Evolutionary conservation across 352 stramenopile genomes (phyloP), one percentile per base, ranked within the genome.

Genomic region (Globisporangium mamillatum): DNA sequence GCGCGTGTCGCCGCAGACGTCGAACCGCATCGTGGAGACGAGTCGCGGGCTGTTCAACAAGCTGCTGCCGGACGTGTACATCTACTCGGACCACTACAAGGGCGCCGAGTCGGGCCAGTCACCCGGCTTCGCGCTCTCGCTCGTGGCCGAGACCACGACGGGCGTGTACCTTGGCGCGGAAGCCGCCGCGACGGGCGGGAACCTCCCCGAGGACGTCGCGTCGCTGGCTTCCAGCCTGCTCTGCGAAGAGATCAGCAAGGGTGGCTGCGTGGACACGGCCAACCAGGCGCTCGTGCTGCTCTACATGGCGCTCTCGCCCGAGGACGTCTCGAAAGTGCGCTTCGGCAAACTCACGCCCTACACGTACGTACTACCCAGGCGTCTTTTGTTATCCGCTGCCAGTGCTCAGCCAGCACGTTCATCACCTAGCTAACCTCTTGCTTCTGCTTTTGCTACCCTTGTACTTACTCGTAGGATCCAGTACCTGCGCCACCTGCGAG

Each of bases 31-130:
- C 57, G 97, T 99, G 25, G 98, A 99, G 72, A 94, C 94, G 1
- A 96, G 85, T 69, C 85, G 93, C n/a, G 97, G 94, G 2, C 75
- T 99, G 4, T 98, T 99, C 69, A 99, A 99, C 76, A 86, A 98
- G 69, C 88, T 99, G 46, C 75, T 99, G 27, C 97, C 98, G 0
- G 98, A 99, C 75, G 98, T 99, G 54, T 99, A 99, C 88, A 99
- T 99, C 70, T 97, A 98, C 80, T 99, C 97, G 38, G 98, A 99
- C 81, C 97, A 99, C 70, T 98, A 99, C 79, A 98, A 96, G 66
- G 94, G 93, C 48, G 79, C 87, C 32, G 88, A 96, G 69, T 96
- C 88, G 9, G 88, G 88, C 5, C 83, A 94, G 64, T 95, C 86
- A 67, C 97, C 97, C 1, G 97, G 96, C 36, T 96, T 98, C 64